Evolutionary conservation across 2,329 filamentous ascomycete species (phyloP).

Genomic region (Fusarium graminum): DNA sequence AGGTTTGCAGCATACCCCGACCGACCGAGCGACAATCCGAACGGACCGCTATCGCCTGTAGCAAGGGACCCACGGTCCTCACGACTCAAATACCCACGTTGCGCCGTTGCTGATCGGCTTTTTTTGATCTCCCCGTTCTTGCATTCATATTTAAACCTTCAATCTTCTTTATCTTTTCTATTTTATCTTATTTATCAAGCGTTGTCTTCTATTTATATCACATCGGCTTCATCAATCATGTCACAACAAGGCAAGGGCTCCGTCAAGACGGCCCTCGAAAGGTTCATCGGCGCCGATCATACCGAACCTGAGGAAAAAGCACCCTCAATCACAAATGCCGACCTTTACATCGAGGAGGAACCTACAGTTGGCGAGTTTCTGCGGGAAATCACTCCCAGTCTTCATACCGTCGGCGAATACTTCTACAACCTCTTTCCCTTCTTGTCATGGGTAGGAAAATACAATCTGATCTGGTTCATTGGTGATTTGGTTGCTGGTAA

Average conservation of each 20-base stretch:
- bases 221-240: conserved; percentile 24
- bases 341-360: conserved; percentile 57
- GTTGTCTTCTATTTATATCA: conserved; percentile 6
- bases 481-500: conserved; percentile 62
- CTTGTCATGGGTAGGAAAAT: conserved; percentile 63
- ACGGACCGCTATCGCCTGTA: conserved; percentile 25
- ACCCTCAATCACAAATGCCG: conserved; percentile 55
- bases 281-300: conserved; percentile 53
- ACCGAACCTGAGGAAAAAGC: conserved; percentile 52
- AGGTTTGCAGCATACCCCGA: conserved; percentile 42
- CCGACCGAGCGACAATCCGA: conserved; percentile 49
- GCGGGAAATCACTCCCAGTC: conserved; percentile 54
- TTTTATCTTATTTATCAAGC: conserved; percentile 6
- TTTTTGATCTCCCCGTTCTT: conserved; percentile 34
- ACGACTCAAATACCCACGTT: conserved; percentile 35
- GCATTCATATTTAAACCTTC: conserved; percentile 7
- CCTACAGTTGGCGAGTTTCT: conserved; percentile 59
- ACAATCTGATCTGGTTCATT: conserved; percentile 62
- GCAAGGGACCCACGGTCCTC: conserved; percentile 19
- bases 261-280: conserved; percentile 49
- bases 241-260: conserved; percentile 35
- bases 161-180: background rate
- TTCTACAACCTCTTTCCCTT: conserved; percentile 62
- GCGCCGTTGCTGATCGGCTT: conserved; percentile 21
- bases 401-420: conserved; percentile 52